Percentiles rank a stretch among this genome's conserved stretches.
These are phyloP conservation scores for Byssochlamys sp. DNA, from an alignment of 2,329 filamentous ascomycete genomes.

Conservation along the genomic window DNA sequence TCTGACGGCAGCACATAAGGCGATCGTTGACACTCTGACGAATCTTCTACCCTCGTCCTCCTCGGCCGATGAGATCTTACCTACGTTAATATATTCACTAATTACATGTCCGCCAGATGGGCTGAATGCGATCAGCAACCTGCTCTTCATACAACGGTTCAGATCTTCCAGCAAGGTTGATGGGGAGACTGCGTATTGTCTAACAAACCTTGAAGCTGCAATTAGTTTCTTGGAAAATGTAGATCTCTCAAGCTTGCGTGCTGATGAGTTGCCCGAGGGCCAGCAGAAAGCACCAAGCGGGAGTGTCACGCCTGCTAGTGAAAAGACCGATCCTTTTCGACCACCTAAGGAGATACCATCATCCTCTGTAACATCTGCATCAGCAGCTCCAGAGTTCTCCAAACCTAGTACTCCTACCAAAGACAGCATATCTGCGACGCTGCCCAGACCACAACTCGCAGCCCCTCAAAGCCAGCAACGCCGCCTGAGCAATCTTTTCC, in stretches of 20 bases:
- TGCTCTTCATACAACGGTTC: conserved; percentile 90
- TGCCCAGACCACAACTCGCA: conserved; percentile 20
- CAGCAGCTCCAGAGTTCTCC: conserved; percentile 20
- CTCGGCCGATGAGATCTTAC: conserved; percentile 92
- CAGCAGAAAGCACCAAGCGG: conserved; percentile 47
- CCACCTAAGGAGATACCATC: conserved; percentile 15
- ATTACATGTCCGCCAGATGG: conserved; percentile 81
- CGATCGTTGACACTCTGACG: conserved; percentile 77
- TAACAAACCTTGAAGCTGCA: conserved; percentile 90
- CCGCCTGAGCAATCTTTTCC: conserved; percentile 74
- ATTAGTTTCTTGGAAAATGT: conserved; percentile 93
- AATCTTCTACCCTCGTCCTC: conserved; percentile 61
- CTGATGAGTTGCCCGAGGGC: conserved; percentile 64
- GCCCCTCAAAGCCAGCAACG: conserved; percentile 51
- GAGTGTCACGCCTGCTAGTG: conserved; percentile 14
- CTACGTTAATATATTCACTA: conserved; percentile 89
- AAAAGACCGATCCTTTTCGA: conserved; percentile 18
- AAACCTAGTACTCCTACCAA: conserved; percentile 15
- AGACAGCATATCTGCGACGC: conserved; percentile 23
- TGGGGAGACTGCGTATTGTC: conserved; percentile 87
- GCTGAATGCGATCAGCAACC: conserved; percentile 83
- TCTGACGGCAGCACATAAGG: conserved; percentile 80
- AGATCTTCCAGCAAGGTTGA: conserved; percentile 76
- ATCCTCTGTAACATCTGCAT: conserved; percentile 19
- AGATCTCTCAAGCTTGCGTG: conserved; percentile 76